phyloP scores from a whole-genome alignment of 306 rosid species.

The Quillaja saponaria region DNA sequence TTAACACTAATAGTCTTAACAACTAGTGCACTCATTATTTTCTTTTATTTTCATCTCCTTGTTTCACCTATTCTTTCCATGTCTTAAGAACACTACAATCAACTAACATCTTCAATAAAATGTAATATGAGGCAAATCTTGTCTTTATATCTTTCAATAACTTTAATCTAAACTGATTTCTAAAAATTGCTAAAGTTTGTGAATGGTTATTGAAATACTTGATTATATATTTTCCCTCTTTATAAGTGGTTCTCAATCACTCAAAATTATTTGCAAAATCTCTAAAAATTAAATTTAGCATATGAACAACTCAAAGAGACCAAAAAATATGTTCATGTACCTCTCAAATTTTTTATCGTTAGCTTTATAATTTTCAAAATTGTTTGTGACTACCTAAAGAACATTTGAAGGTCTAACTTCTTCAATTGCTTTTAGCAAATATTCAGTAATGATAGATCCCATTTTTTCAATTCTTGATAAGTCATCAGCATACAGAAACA shows the following conservation, averaged over 20 bases:
- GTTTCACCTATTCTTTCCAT: slow-evolving; percentile 1
- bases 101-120: not conserved
- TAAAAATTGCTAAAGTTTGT: not conserved
- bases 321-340: not conserved
- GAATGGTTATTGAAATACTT: not conserved
- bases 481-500: too few relatives aligned
- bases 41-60: slow-evolving; percentile 5
- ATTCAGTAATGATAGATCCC: too few relatives aligned
- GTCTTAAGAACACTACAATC: not conserved
- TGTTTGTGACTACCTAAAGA: too few relatives aligned
- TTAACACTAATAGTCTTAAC: not conserved
- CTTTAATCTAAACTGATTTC: not conserved
- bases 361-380: too few relatives aligned
- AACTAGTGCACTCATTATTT: not conserved
- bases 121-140: slow-evolving; percentile 3
- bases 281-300: not conserved
- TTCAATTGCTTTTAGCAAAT: too few relatives aligned
- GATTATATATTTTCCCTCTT: not conserved
- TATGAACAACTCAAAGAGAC: not conserved
- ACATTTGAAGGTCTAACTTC: too few relatives aligned
- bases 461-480: too few relatives aligned
- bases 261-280: not conserved
- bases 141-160: slow-evolving; percentile 3
- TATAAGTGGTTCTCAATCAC: not conserved
- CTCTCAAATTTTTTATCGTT: not conserved